phyloP scores from a whole-genome alignment of 768 basidiomycete species.

The Baorangia bicolor region DNA sequence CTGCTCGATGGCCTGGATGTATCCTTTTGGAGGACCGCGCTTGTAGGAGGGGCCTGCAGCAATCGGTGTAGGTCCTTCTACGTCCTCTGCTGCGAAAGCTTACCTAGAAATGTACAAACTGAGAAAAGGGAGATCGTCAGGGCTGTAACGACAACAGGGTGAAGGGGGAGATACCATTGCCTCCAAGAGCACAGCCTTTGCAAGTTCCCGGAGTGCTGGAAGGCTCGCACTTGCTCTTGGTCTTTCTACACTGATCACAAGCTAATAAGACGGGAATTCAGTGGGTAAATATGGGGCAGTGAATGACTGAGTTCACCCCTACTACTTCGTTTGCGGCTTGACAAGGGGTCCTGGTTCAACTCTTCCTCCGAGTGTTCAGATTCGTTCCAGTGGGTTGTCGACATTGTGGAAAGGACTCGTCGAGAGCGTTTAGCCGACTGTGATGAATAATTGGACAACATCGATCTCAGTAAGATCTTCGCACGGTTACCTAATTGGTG shows the following conservation, averaged over 20 bases:
- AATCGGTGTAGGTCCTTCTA: neutral
- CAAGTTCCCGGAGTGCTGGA: constrained; percentile 47
- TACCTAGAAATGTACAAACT: constrained; percentile 72
- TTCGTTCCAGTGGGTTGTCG: constrained; percentile 47
- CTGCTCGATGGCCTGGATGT: constrained; percentile 91
- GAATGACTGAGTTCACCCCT: constrained; percentile 43
- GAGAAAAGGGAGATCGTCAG: constrained; percentile 22
- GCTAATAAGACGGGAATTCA: constrained; percentile 42
- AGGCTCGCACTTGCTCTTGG: constrained; percentile 84
- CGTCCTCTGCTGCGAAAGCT: neutral
- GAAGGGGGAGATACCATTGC: constrained; percentile 43
- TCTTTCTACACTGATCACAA: constrained; percentile 86
- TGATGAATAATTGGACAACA: constrained; percentile 6
- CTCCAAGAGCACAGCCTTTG: constrained; percentile 61
- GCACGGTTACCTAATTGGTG: constrained; percentile 12
- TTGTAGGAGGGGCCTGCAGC: constrained; percentile 70
- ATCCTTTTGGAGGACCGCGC: constrained; percentile 85
- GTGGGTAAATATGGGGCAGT: constrained; percentile 2
- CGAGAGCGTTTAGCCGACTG: constrained; percentile 1
- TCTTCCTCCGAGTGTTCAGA: constrained; percentile 65
- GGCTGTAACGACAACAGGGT: neutral
- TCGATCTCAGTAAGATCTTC: constrained; percentile 12
- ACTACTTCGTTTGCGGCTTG: constrained; percentile 60
- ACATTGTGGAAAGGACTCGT: constrained; percentile 21
- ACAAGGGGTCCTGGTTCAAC: constrained; percentile 38